A percentile compares a stretch with the other conserved stretches of the same genome.
phyloP scores from a whole-genome alignment of 2,329 filamentous ascomycete genomes.

The Berkeleyomyces basicola region DNA sequence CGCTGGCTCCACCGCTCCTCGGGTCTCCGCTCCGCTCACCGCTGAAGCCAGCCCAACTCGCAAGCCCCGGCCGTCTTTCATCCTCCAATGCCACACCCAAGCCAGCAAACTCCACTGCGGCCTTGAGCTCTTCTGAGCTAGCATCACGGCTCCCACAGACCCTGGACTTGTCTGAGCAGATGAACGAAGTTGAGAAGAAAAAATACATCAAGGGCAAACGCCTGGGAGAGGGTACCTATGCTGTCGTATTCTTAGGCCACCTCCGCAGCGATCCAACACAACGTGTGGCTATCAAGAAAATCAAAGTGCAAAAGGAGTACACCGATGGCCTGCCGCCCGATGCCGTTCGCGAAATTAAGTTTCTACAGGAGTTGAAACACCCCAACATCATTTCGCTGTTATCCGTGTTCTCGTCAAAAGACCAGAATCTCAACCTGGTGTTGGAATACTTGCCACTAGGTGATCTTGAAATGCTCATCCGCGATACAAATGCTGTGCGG shows the following conservation, averaged over 20 bases:
- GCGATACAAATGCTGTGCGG: conserved; percentile 58
- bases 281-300: conserved; percentile 84
- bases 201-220: conserved; percentile 91
- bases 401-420: conserved; percentile 87
- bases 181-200: conserved; percentile 65
- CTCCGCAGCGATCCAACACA: conserved; percentile 53
- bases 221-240: conserved; percentile 92
- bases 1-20: conserved; percentile 12
- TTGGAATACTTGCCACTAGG: conserved; percentile 88
- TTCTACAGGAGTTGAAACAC: conserved; percentile 83
- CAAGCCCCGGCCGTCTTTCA: conserved; percentile 17
- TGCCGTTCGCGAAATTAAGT: conserved; percentile 88
- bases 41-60: conserved; percentile 16
- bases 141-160: conserved; percentile 14
- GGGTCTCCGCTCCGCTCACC: conserved; percentile 11
- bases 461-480: conserved; percentile 87
- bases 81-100: conserved; percentile 17
- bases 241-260: conserved; percentile 82
- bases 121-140: conserved; percentile 11
- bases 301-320: conserved; percentile 73
- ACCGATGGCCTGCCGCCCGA: conserved; percentile 87
- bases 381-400: conserved; percentile 90
- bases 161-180: conserved; percentile 55
- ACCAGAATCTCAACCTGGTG: conserved; percentile 91
- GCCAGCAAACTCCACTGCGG: neutral